A percentile compares a stretch with the other conserved stretches of the same genome.
These are phyloP conservation scores for Melampsora larici-populina DNA, from an alignment of 1,284 basidiomycete species.

Conservation along the genomic window DNA sequence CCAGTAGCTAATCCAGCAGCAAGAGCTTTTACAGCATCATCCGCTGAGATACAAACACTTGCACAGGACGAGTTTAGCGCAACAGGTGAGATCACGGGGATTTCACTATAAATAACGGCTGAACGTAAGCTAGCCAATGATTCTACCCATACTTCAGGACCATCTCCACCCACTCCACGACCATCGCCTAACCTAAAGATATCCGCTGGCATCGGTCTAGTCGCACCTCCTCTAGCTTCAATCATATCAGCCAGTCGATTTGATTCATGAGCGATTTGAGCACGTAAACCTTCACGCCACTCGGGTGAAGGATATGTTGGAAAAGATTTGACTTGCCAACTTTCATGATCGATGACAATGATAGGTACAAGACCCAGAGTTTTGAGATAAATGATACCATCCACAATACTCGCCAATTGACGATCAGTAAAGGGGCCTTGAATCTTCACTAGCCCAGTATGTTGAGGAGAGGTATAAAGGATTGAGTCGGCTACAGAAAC, in stretches of 20 bases:
- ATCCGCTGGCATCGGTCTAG: conserved; percentile 81
- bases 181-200: conserved; percentile 73
- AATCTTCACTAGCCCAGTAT: conserved; percentile 90
- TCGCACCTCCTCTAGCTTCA: conserved; percentile 75
- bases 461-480: conserved; percentile 72
- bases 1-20: conserved; percentile 72
- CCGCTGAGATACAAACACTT: conserved; percentile 78
- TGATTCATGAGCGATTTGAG: conserved; percentile 68
- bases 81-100: conserved; percentile 91
- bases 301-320: not conserved
- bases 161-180: conserved; percentile 60
- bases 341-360: conserved; percentile 88
- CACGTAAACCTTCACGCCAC: conserved; percentile 54
- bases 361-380: conserved; percentile 92
- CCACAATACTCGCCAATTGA: conserved; percentile 87
- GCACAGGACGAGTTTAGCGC: conserved; percentile 86
- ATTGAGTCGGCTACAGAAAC: conserved; percentile 68
- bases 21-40: conserved; percentile 84
- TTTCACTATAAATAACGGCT: conserved; percentile 84
- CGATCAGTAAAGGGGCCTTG: conserved; percentile 95
- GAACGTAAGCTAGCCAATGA: conserved; percentile 79
- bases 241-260: conserved; percentile 69
- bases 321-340: conserved; percentile 61
- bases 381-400: conserved; percentile 90
- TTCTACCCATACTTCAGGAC: conserved; percentile 48